These are phyloP conservation scores for Delphinella strobiligena DNA, from an alignment of 2,329 filamentous ascomycete genomes.

Conservation along the genomic window DNA sequence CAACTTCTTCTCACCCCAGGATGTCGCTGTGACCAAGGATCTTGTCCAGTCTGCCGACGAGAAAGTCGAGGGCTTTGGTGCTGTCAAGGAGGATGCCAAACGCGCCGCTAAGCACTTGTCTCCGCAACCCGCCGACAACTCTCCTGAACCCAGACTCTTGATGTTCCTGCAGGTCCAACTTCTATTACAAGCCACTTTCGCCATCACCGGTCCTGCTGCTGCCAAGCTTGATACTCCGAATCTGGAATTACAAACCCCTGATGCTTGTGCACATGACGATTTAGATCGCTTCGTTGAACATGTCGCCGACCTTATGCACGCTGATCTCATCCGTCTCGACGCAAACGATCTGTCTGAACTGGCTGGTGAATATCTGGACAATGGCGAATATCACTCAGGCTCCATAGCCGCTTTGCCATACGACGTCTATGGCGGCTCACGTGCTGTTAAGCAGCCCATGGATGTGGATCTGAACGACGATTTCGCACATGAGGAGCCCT, in stretches of 20 bases:
- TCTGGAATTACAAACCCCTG: slow-evolving; percentile 46
- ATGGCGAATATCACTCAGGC: slow-evolving; percentile 31
- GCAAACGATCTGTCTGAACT: slow-evolving; percentile 60
- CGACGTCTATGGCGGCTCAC: slow-evolving; percentile 36
- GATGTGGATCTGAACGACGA: slow-evolving; percentile 2
- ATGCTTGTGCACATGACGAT: slow-evolving; percentile 36
- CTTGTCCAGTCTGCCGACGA: no score
- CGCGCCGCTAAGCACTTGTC: slow-evolving; percentile 1
- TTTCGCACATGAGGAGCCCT: background rate
- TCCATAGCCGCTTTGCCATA: slow-evolving; percentile 39
- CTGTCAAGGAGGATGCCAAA: background rate
- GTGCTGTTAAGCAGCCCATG: slow-evolving; percentile 1
- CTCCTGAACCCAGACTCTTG: slow-evolving; percentile 20
- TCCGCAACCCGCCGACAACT: background rate
- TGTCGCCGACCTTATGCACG: slow-evolving; percentile 47
- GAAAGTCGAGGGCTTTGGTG: background rate
- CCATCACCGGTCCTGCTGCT: slow-evolving; percentile 3
- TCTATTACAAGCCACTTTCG: slow-evolving; percentile 8
- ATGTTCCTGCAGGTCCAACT: slow-evolving; percentile 30
- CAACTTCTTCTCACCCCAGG: slow-evolving; percentile 1
- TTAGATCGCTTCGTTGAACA: slow-evolving; percentile 51
- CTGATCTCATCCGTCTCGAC: slow-evolving; percentile 57
- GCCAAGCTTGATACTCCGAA: slow-evolving; percentile 37
- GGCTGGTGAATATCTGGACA: slow-evolving; percentile 57
- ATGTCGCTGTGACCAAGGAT: background rate